Evolutionary conservation across 495 filamentous ascomycete genomes (phyloP).

Genomic region (Penicillium bovifimosum): DNA sequence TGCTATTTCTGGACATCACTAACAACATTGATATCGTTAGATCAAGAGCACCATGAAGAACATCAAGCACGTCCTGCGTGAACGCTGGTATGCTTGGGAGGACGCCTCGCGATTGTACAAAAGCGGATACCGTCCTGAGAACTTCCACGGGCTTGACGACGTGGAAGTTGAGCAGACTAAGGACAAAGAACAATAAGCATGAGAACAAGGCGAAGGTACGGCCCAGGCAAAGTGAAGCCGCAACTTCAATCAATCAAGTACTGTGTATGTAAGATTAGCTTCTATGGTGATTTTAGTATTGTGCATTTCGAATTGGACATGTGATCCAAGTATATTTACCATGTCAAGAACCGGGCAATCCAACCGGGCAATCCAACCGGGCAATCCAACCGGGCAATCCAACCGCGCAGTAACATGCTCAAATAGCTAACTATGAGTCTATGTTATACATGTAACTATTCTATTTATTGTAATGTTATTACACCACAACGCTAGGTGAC

Average conservation of each 20-base stretch:
- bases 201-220: neutral
- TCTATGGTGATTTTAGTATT: neutral
- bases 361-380: too few relatives aligned
- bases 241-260: neutral
- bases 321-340: neutral
- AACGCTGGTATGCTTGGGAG: conserved; percentile 86
- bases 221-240: neutral
- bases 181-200: neutral
- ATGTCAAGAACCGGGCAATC: too few relatives aligned
- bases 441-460: too few relatives aligned
- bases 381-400: too few relatives aligned
- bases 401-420: too few relatives aligned
- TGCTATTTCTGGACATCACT: neutral
- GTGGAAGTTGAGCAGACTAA: conserved; percentile 5
- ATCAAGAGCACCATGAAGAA: conserved; percentile 64
- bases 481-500: too few relatives aligned
- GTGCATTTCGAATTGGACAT: conserved; percentile 6
- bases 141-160: conserved; percentile 6
- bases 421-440: too few relatives aligned
- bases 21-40: conserved; percentile 35
- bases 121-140: conserved; percentile 43
- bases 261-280: conserved; percentile 12
- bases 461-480: neutral
- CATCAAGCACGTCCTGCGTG: conserved; percentile 81
- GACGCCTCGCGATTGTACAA: conserved; percentile 69